phyloP scores from a whole-genome alignment of 331 rosid genomes.

The Pyracantha coccinea region DNA sequence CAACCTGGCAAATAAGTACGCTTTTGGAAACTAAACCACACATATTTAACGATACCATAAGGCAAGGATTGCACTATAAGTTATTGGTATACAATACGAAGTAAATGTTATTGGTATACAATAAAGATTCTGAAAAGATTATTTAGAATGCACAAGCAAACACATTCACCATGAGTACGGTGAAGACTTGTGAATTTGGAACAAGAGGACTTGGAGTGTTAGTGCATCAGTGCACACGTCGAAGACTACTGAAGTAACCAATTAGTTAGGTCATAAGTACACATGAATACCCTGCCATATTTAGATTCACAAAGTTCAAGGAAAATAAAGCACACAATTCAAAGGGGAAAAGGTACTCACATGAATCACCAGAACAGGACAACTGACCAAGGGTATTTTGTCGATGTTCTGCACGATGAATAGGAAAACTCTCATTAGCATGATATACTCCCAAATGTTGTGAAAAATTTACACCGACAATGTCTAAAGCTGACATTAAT shows the following conservation, averaged over 20 bases:
- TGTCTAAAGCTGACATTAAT: neutral
- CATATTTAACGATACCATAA: neutral
- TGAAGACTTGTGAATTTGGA: neutral
- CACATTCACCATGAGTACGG: too few relatives aligned
- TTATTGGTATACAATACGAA: neutral
- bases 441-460: neutral
- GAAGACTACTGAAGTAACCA: neutral
- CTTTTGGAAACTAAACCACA: slow-evolving; percentile 5
- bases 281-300: neutral
- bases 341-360: slow-evolving; percentile 46
- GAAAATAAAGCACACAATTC: neutral
- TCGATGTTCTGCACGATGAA: slow-evolving; percentile 75
- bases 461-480: neutral
- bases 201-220: neutral
- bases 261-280: neutral
- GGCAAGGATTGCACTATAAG: neutral
- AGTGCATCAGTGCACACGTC: neutral
- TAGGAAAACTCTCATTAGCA: slow-evolving; percentile 7
- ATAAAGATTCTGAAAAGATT: neutral
- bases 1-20: slow-evolving; percentile 7
- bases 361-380: slow-evolving; percentile 94
- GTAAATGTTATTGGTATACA: too few relatives aligned
- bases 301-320: neutral
- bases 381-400: slow-evolving; percentile 67
- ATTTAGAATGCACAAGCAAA: neutral